Percentiles rank a stretch among this genome's conserved stretches.
Conservation (phyloP, 306 rosid species). For the Arachis stenosperma region DNA sequence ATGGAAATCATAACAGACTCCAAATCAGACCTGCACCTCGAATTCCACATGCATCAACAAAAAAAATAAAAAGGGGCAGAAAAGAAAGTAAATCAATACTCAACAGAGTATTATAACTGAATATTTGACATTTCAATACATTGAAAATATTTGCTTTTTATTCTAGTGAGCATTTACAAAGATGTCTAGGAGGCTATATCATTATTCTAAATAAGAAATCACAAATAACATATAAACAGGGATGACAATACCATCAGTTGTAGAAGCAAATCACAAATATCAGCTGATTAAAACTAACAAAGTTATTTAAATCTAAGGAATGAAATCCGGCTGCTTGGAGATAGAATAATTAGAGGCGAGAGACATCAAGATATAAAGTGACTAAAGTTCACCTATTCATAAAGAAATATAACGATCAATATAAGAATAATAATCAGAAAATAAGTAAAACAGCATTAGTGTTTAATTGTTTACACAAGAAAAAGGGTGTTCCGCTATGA, state of each 20-base stretch:
- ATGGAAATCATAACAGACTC: constrained; percentile 64
- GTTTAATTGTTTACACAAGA: constrained; percentile 8
- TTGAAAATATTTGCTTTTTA: too few species aligned
- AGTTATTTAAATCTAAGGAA: constrained; percentile 15
- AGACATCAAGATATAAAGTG: constrained; percentile 10
- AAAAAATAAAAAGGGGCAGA: constrained; percentile 22
- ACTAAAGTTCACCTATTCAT: background rate
- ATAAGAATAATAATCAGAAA: background rate
- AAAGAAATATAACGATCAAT: background rate
- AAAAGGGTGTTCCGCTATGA: background rate
- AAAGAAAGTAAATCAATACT: constrained; percentile 3
- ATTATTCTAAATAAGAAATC: background rate
- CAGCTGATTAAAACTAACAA: constrained; percentile 27
- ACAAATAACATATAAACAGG: constrained; percentile 10
- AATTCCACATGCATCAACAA: constrained; percentile 40
- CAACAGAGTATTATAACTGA: constrained; percentile 17
- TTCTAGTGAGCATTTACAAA: too few species aligned
- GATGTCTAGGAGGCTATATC: too few species aligned
- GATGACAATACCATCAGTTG: constrained; percentile 12
- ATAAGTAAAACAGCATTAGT: constrained; percentile 7
- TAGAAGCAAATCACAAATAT: constrained; percentile 28
- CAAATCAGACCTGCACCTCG: constrained; percentile 80
- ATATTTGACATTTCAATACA: background rate
- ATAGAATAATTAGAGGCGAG: background rate
- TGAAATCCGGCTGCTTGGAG: constrained; percentile 11